Conservation (phyloP, 164 flowering plant species). For the Malania oleifera region DNA sequence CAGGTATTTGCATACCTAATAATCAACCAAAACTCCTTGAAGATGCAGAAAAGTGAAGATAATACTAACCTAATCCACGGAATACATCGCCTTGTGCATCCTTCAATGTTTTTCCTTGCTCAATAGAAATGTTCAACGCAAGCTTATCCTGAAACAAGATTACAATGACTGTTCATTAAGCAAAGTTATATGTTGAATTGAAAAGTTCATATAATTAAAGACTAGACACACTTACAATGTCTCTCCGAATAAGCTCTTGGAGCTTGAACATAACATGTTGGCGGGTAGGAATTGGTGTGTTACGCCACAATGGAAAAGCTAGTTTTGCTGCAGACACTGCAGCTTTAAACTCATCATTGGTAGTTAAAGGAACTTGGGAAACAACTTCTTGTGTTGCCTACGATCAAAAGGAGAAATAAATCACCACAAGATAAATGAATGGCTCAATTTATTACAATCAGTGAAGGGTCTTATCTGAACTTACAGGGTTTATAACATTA, state of each 20-base stretch:
- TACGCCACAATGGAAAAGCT: neutral
- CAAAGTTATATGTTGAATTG: too few species aligned
- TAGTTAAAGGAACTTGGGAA: conserved; percentile 2
- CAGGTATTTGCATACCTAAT: neutral
- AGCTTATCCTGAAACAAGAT: conserved; percentile 1
- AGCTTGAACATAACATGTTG: neutral
- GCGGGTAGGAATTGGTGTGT: neutral
- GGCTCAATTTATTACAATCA: neutral
- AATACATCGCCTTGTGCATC: neutral
- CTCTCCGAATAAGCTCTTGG: conserved; percentile 1
- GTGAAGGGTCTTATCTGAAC: too few species aligned
- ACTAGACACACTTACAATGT: conserved; percentile 1
- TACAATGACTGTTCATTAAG: too few species aligned
- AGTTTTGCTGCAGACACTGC: neutral
- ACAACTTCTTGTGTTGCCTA: conserved; percentile 3
- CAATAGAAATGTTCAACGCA: neutral
- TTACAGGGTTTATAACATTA: neutral
- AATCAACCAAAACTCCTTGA: too few species aligned
- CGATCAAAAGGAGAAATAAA: neutral
- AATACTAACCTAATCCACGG: neutral
- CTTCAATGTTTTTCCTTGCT: neutral
- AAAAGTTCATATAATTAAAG: too few species aligned
- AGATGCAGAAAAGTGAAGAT: too few species aligned
- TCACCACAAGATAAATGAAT: neutral
- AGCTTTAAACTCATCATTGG: conserved; percentile 2